Conservation (phyloP, 192 early-diverging fungal species). For the Backusella psychrophila region DNA sequence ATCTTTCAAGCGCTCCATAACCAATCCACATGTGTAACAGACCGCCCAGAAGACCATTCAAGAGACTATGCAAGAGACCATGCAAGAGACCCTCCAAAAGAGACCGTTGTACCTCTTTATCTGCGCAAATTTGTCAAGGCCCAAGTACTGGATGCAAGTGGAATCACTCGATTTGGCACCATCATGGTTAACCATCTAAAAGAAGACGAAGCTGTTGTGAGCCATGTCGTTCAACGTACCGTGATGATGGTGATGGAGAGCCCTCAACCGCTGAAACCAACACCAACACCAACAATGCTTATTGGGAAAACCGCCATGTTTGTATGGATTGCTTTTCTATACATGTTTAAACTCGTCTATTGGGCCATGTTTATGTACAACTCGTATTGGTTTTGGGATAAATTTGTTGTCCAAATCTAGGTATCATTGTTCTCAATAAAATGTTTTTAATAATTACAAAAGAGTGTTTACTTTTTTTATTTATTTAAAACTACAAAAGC, state of each 20-base stretch:
- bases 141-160: too few species aligned
- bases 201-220: too few species aligned
- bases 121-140: too few species aligned
- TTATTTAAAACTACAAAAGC: not conserved
- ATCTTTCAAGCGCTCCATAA: too few species aligned
- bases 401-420: not conserved
- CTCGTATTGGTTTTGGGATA: not conserved
- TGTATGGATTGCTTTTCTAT: not conserved
- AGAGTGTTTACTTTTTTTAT: not conserved
- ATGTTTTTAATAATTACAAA: not conserved
- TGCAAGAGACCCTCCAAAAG: too few species aligned
- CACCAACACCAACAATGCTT: not conserved
- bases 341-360: not conserved
- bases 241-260: not conserved
- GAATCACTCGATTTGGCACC: too few species aligned
- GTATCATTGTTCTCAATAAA: not conserved
- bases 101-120: too few species aligned
- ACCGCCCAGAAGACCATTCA: too few species aligned
- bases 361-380: not conserved
- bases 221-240: too few species aligned
- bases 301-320: not conserved
- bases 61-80: too few species aligned
- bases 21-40: too few species aligned
- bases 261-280: not conserved
- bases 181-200: too few species aligned